A percentile compares a stretch with the other conserved stretches of the same genome.
Conservation (phyloP, 2,329 filamentous ascomycete species). For the Neurospora sp. region DNA sequence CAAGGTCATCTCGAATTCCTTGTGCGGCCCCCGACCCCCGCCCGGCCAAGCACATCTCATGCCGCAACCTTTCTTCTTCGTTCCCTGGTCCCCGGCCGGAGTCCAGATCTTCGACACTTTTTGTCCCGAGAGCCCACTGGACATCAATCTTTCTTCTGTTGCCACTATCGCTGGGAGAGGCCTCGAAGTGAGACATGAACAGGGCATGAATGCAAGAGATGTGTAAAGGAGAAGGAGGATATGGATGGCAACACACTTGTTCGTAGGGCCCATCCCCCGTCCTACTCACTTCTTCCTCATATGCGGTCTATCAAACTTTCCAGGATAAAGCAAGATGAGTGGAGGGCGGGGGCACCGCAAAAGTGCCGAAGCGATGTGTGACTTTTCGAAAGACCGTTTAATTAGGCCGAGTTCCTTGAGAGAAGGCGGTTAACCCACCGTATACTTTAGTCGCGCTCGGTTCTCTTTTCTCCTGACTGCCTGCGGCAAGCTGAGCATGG, state of each 20-base stretch:
- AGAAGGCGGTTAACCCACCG: background rate
- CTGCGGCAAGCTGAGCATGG: background rate
- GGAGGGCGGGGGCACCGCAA: background rate
- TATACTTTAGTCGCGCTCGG: background rate
- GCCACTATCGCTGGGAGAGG: conserved; percentile 6
- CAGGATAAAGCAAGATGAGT: background rate
- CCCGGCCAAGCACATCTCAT: background rate
- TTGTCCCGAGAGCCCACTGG: background rate
- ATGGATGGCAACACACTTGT: background rate
- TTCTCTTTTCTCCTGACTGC: background rate
- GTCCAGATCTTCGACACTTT: background rate
- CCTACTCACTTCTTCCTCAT: background rate
- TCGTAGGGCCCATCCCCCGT: background rate
- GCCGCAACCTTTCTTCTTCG: background rate
- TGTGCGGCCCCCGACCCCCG: background rate
- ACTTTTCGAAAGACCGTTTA: background rate
- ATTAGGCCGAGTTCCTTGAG: background rate
- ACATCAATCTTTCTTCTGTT: background rate
- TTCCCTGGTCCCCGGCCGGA: background rate
- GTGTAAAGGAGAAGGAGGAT: background rate
- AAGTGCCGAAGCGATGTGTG: background rate
- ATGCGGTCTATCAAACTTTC: background rate
- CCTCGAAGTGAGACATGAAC: conserved; percentile 8
- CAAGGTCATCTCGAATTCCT: background rate
- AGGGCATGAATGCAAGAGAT: conserved; percentile 6